These are phyloP conservation scores for Pleurotus eryngii DNA, from an alignment of 768 basidiomycete genomes.

Conservation along the genomic window DNA sequence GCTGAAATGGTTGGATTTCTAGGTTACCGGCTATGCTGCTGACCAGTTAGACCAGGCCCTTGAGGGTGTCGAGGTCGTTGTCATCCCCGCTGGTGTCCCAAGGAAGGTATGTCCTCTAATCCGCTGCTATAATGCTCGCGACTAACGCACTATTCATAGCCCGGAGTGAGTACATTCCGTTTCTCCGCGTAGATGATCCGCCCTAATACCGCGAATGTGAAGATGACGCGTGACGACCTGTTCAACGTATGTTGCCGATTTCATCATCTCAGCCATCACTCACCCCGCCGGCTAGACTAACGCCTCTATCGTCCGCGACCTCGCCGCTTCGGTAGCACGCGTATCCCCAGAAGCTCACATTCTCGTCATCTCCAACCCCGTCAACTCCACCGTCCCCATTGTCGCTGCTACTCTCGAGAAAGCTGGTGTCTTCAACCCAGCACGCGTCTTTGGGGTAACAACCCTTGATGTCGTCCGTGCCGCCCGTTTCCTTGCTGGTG, in stretches of 20 bases:
- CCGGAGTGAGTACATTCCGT: constrained; percentile 62
- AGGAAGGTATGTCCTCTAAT: constrained; percentile 67
- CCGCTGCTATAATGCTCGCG: not conserved
- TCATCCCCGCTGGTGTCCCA: constrained; percentile 99
- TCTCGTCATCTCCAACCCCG: constrained; percentile 98
- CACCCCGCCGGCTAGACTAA: constrained; percentile 64
- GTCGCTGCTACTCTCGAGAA: constrained; percentile 90
- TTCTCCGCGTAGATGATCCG: constrained; percentile 4
- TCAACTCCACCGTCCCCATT: constrained; percentile 97
- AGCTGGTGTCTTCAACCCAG: constrained; percentile 89
- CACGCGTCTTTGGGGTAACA: constrained; percentile 91
- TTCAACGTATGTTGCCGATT: constrained; percentile 71
- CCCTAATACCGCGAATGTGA: constrained; percentile 22
- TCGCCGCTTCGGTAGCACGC: constrained; percentile 83
- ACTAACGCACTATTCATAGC: constrained; percentile 45
- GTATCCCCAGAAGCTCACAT: constrained; percentile 89
- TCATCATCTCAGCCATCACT: not conserved
- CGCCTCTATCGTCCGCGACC: constrained; percentile 95
- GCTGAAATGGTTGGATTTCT: constrained; percentile 13
- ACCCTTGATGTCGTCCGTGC: constrained; percentile 98
- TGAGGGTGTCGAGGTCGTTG: constrained; percentile 86
- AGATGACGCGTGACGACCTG: constrained; percentile 97
- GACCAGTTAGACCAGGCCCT: constrained; percentile 90
- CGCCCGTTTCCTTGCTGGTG: constrained; percentile 79
- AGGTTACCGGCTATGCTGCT: constrained; percentile 80